These are phyloP conservation scores for Colletotrichum brevisporum DNA, from an alignment of 2,329 filamentous ascomycete genomes.

Conservation along the genomic window DNA sequence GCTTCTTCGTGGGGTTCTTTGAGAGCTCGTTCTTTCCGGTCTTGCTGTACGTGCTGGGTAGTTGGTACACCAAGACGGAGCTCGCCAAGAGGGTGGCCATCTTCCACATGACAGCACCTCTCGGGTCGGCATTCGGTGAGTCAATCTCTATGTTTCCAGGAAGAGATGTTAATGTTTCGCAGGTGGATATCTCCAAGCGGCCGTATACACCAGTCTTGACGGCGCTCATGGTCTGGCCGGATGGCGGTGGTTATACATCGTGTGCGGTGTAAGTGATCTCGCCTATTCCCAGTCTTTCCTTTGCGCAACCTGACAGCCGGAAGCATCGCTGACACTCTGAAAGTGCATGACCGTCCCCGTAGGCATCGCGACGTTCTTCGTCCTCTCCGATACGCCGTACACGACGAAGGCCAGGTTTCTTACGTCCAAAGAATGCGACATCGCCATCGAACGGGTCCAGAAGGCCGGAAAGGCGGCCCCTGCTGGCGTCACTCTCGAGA, in stretches of 20 bases:
- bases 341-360: conserved; percentile 43
- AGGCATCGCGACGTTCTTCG: conserved; percentile 22
- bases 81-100: conserved; percentile 66
- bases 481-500: conserved; percentile 38
- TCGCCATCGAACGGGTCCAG: conserved; percentile 28
- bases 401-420: conserved; percentile 26
- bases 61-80: conserved; percentile 54
- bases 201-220: conserved; percentile 65
- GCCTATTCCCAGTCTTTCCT: too few species aligned
- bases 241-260: conserved; percentile 58
- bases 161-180: not conserved
- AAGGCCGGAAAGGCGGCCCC: conserved; percentile 40
- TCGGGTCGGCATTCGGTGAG: conserved; percentile 66
- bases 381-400: conserved; percentile 36
- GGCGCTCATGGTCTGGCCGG: conserved; percentile 59
- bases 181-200: conserved; percentile 64
- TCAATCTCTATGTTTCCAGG: not conserved
- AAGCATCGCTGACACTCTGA: not conserved
- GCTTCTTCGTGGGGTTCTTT: conserved; percentile 59
- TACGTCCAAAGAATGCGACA: conserved; percentile 22
- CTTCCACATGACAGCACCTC: conserved; percentile 63
- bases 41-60: conserved; percentile 55
- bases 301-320: too few species aligned
- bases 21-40: conserved; percentile 50
- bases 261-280: conserved; percentile 49